Percentiles rank a stretch among this genome's conserved stretches.
phyloP scores from a whole-genome alignment of 805 yeast genomes.

The Ogataea methanolica region DNA sequence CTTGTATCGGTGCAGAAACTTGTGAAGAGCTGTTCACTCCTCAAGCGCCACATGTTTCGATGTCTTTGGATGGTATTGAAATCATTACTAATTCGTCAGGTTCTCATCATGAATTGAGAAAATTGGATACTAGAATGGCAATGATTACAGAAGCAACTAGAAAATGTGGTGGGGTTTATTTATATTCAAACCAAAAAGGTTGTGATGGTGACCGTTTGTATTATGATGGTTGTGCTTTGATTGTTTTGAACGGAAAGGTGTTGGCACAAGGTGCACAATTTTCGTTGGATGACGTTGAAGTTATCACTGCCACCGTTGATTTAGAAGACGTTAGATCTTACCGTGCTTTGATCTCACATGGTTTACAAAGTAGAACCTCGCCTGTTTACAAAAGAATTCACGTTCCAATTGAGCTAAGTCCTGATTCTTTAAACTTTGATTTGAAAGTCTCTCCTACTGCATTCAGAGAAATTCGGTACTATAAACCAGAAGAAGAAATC shows the following conservation, averaged over 20 bases:
- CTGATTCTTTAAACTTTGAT: slow-evolving; percentile 53
- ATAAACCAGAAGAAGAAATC: slow-evolving; percentile 90
- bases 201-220: slow-evolving; percentile 97
- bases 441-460: slow-evolving; percentile 56
- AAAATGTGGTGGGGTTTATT: slow-evolving; percentile 93
- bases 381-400: slow-evolving; percentile 51
- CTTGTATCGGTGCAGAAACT: slow-evolving; percentile 94
- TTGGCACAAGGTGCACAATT: slow-evolving; percentile 94
- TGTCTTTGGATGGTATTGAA: slow-evolving; percentile 96
- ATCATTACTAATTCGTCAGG: slow-evolving; percentile 94
- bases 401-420: slow-evolving; percentile 64
- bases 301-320: slow-evolving; percentile 91
- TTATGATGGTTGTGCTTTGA: slow-evolving; percentile 95
- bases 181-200: slow-evolving; percentile 93
- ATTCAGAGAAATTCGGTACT: slow-evolving; percentile 50
- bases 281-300: slow-evolving; percentile 87
- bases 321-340: slow-evolving; percentile 85
- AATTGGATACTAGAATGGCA: slow-evolving; percentile 77
- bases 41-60: slow-evolving; percentile 85
- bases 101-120: slow-evolving; percentile 94
- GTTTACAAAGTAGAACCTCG: slow-evolving; percentile 53
- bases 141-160: slow-evolving; percentile 89
- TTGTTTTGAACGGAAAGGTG: slow-evolving; percentile 86
- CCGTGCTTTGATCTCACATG: slow-evolving; percentile 69
- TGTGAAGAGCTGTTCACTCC: slow-evolving; percentile 98